Conservation (phyloP, 2,329 filamentous ascomycete species). For the Hypoxylon sp. region DNA sequence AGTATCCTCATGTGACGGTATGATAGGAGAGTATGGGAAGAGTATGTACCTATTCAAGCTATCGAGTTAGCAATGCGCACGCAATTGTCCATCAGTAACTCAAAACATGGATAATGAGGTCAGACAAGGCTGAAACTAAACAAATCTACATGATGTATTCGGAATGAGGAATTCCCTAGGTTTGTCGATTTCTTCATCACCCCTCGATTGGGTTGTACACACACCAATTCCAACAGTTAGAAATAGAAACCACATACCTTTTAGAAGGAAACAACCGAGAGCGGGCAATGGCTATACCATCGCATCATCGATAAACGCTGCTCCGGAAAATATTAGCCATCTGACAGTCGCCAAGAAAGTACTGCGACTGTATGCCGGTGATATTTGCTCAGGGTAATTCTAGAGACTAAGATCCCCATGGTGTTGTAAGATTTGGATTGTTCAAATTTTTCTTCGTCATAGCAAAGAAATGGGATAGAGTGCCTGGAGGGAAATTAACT, state of each 20-base stretch:
- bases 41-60: conserved; percentile 61
- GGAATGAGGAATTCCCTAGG: conserved; percentile 77
- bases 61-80: conserved; percentile 57
- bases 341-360: background rate
- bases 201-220: conserved; percentile 52
- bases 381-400: conserved; percentile 70
- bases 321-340: conserved; percentile 39
- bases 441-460: conserved; percentile 65
- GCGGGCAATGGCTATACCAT: background rate
- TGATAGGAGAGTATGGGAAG: conserved; percentile 39
- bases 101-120: conserved; percentile 56
- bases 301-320: conserved; percentile 19
- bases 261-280: conserved; percentile 45
- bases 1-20: conserved; percentile 68
- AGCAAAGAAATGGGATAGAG: conserved; percentile 49
- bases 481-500: conserved; percentile 8
- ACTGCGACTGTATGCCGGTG: conserved; percentile 6
- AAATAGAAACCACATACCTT: conserved; percentile 61
- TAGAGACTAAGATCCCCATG: conserved; percentile 70
- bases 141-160: conserved; percentile 76
- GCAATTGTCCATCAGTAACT: conserved; percentile 41
- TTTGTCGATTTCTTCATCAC: conserved; percentile 75
- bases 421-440: conserved; percentile 75
- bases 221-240: conserved; percentile 9
- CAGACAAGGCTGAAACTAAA: conserved; percentile 81